Base-by-base conservation (phyloP, 495 filamentous ascomycete genomes). In the Extremus antarcticus region DNA sequence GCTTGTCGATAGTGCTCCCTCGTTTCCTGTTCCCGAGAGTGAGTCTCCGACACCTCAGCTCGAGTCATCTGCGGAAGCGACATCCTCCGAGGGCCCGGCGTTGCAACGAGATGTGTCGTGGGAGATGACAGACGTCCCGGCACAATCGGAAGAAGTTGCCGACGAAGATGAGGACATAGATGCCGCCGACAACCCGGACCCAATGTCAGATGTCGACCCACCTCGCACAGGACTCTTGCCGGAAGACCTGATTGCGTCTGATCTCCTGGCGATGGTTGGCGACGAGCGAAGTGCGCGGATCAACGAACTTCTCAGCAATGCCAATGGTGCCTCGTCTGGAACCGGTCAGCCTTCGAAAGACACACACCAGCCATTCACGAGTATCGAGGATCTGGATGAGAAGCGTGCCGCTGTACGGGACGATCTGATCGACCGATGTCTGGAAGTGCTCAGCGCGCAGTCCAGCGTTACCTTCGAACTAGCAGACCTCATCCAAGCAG, bases 381-480 rank as follows among this genome's bases (percentile, higher is more conserved):
- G 88, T 0, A 71, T 90, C 47, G 88, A 97, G 54, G 88, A 94
- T 63, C 73, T 99, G 22, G 87, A 96, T 55, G 76, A 79, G 25
- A 82, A 88, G 66, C 83, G 94, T 38, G 76, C 77, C 20, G 76
- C 75, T 11, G 73, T 97, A 45, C 78, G 87, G 25, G 75, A 80
- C 8, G 84, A 87, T 51, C 71, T 97, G 43, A 90, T 96, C 52
- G 88, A 95, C 60, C 86, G 87, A 32, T 92, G 83, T 55, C 75
- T 99, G 17, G 90, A 97, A 67, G 81, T 96, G 48, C 78, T 97
- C 39, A 86, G 88, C 63, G 82, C 84, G 51, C 90, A 96, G 56
- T 81, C 86, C 22, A 85, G 88, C 60, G 83, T 91, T 3, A 95
- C 94, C 2, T 94, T 95, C 61, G 90, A 97, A 62, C 74, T 99